Conservation (phyloP, 306 rosid species). For the Glycine latifolia region DNA sequence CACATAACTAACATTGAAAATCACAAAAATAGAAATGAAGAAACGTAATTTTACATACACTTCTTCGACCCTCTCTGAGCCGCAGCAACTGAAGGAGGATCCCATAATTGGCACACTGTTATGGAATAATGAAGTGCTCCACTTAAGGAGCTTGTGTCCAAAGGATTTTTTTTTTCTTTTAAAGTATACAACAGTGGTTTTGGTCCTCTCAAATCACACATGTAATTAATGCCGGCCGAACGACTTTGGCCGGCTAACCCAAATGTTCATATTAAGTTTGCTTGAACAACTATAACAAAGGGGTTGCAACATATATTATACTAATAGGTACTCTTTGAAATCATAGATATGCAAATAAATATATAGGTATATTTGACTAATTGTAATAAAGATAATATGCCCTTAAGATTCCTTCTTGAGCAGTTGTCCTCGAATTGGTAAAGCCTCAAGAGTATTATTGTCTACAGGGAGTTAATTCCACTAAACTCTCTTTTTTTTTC, state of each 20-base stretch:
- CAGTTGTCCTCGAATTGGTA: neutral
- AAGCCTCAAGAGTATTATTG: neutral
- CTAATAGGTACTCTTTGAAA: neutral
- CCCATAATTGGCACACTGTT: constrained; percentile 60
- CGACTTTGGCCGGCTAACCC: constrained; percentile 78
- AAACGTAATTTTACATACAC: constrained; percentile 52
- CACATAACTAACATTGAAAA: neutral
- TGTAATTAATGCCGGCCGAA: constrained; percentile 58
- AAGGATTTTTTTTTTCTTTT: constrained; percentile 17
- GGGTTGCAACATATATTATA: neutral
- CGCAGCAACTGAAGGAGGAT: constrained; percentile 68
- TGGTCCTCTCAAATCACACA: constrained; percentile 14
- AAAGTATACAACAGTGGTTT: constrained; percentile 29
- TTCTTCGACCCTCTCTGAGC: constrained; percentile 69
- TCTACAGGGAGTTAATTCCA: neutral
- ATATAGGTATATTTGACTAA: constrained; percentile 13
- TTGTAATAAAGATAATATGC: constrained; percentile 8
- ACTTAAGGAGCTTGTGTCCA: constrained; percentile 30
- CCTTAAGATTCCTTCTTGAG: constrained; percentile 17
- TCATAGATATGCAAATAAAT: neutral
- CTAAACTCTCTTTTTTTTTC: neutral
- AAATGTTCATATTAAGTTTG: constrained; percentile 33
- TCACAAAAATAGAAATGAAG: neutral
- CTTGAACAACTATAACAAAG: neutral
- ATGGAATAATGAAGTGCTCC: constrained; percentile 7